Evolutionary conservation across 805 yeast species (phyloP).

Genomic region (Myxozyma melibiosi): DNA sequence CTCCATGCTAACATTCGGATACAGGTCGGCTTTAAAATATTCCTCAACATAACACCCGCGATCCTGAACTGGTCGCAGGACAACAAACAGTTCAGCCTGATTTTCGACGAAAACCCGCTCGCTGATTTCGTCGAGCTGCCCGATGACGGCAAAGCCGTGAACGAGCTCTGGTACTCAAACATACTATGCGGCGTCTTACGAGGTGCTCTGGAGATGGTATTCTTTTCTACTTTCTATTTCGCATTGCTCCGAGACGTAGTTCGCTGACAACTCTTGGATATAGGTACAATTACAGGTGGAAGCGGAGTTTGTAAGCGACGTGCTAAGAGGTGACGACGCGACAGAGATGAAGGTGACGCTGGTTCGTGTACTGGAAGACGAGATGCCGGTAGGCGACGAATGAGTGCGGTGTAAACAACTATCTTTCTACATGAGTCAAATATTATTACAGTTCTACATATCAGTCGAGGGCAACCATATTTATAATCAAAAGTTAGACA

Average conservation of each 20-base stretch:
- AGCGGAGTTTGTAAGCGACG: constrained; percentile 75
- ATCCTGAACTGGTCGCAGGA: constrained; percentile 77
- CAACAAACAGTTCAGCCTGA: constrained; percentile 69
- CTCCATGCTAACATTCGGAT: neutral
- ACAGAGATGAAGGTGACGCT: constrained; percentile 80
- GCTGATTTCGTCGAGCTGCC: constrained; percentile 96
- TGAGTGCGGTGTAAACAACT: constrained; percentile 36
- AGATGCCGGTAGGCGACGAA: constrained; percentile 96
- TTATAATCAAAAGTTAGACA: too few relatives aligned
- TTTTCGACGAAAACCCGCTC: constrained; percentile 83
- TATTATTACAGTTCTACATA: neutral
- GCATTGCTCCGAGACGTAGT: neutral
- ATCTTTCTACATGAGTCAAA: neutral
- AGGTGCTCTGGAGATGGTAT: constrained; percentile 84
- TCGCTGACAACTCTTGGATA: constrained; percentile 1
- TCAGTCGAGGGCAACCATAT: too few relatives aligned
- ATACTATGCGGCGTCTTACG: constrained; percentile 84
- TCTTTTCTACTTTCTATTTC: neutral
- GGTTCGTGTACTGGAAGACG: constrained; percentile 78
- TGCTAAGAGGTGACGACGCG: constrained; percentile 73
- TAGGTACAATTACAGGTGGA: constrained; percentile 87
- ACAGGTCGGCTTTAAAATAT: constrained; percentile 81
- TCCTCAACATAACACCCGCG: constrained; percentile 77
- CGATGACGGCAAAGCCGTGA: constrained; percentile 65
- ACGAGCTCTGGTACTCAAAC: constrained; percentile 90